A percentile compares a stretch with the other conserved stretches of the same genome.
Conservation (phyloP, 2,329 filamentous ascomycete species). For the Ramularia collo-cygni region DNA sequence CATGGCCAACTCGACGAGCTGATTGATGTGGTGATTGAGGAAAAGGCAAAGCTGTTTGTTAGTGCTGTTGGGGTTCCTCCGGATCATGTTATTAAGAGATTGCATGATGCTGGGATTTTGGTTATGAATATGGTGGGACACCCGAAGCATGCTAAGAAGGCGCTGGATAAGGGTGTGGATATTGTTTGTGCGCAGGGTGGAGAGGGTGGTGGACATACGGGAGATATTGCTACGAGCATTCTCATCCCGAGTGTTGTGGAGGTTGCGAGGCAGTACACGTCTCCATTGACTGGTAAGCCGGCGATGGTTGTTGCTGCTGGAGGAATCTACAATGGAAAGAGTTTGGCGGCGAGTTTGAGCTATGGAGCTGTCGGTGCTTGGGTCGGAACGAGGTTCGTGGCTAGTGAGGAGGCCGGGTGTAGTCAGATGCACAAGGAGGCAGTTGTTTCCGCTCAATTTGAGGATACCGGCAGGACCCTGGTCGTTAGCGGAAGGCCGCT, state of each 20-base stretch:
- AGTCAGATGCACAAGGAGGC: constrained; percentile 75
- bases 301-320: constrained; percentile 85
- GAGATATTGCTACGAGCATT: constrained; percentile 77
- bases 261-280: constrained; percentile 65
- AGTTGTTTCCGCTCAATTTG: constrained; percentile 71
- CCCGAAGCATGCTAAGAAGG: constrained; percentile 85
- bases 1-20: constrained; percentile 80
- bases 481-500: constrained; percentile 77
- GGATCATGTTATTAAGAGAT: constrained; percentile 59
- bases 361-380: constrained; percentile 84
- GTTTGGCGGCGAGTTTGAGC: constrained; percentile 75
- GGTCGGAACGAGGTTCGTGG: constrained; percentile 92
- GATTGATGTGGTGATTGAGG: constrained; percentile 76
- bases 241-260: constrained; percentile 83
- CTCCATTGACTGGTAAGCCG: constrained; percentile 60
- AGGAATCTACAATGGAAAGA: constrained; percentile 75
- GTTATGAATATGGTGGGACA: constrained; percentile 98
- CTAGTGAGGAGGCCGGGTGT: constrained; percentile 71
- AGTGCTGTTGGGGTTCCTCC: constrained; percentile 84
- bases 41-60: constrained; percentile 80
- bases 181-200: constrained; percentile 88
- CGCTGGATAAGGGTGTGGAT: constrained; percentile 78
- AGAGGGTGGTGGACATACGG: constrained; percentile 90
- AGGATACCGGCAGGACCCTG: constrained; percentile 74
- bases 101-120: constrained; percentile 73